Base-by-base conservation (phyloP, 2,329 filamentous ascomycete genomes). In the Sarocladium strictum region DNA sequence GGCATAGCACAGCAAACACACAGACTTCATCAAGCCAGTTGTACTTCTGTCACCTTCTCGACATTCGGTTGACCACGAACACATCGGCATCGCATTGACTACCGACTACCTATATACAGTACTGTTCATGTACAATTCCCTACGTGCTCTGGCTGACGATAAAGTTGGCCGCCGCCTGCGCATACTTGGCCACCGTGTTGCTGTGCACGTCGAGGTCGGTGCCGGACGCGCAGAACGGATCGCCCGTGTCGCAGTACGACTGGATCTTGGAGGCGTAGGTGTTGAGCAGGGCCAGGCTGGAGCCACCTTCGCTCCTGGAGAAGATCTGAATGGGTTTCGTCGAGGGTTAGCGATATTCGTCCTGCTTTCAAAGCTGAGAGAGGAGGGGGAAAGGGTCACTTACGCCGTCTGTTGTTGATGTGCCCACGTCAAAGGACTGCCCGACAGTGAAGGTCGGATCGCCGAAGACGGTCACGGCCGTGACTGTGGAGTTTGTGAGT, bases 161-260 rank as follows among this genome's bases (percentile, higher is more conserved):
- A 27, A 58, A 58, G 53, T 55, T 47, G 14, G 55, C 55, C 4
- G 57, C 57, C n/a, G 43, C 54, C 41, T 58, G 53, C 2, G 53
- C 53, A 29, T 58, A 55, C 15, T 38, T 45, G 26, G 41, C 27
- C 2, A 58, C 55, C 40, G 54, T 53, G 14, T 26, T n/a, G 53
- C 55, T 40, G 55, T 58, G 57, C 11, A 58, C 57, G 27, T 47
- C 27, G 21, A 27, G 21, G 37, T 50, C 51, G 17, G 9, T 10
- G 35, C 53, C 55, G 19, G 15, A n/a, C 10, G 57, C 54, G 45
- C 56, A 57, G 43, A 54, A 40, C 3, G 52, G 15, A 19, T 57
- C 56, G 43, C 32, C 40, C 3, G 12, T 26, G 38, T 57, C 54
- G 51, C 56, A 57, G 51, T 57, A 57, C 33, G 54, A 56, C 9